These are phyloP conservation scores for Colletotrichum sp. DNA, from an alignment of 2,329 filamentous ascomycete species.

Conservation along the genomic window DNA sequence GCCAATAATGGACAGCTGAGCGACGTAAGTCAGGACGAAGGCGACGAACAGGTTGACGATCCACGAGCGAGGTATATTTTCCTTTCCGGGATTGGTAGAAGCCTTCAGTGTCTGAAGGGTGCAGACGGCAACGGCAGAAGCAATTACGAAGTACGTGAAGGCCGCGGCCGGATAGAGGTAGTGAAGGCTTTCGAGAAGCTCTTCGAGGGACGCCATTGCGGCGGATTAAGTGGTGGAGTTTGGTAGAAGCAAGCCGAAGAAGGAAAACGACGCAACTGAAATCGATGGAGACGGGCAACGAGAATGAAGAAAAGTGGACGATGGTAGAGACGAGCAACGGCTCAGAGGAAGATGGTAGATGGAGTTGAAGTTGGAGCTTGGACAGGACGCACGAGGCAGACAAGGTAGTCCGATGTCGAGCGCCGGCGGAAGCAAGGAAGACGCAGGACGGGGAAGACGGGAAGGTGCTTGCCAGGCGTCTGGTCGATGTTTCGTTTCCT, in stretches of 20 bases:
- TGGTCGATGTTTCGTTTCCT: slow-evolving; percentile 11
- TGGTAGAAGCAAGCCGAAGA: background rate
- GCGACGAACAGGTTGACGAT: slow-evolving; percentile 48
- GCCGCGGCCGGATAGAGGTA: slow-evolving; percentile 63
- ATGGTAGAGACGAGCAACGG: background rate
- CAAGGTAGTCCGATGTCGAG: background rate
- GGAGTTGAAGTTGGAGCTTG: background rate
- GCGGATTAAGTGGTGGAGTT: background rate
- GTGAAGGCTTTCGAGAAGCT: slow-evolving; percentile 52
- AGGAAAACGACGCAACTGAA: background rate
- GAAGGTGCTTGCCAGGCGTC: slow-evolving; percentile 5
- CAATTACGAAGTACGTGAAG: slow-evolving; percentile 61
- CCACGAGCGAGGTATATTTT: slow-evolving; percentile 43
- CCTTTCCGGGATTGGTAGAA: slow-evolving; percentile 32
- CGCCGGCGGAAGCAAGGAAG: background rate
- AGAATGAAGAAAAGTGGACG: background rate
- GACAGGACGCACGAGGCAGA: background rate
- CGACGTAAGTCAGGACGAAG: slow-evolving; percentile 50
- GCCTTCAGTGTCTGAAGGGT: slow-evolving; percentile 53
- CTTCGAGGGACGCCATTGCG: slow-evolving; percentile 26
- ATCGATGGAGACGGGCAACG: background rate
- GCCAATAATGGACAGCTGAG: slow-evolving; percentile 49
- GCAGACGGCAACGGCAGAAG: slow-evolving; percentile 56
- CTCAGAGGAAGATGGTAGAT: background rate
- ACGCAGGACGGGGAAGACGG: slow-evolving; percentile 3